Evolutionary conservation across 768 basidiomycete genomes (phyloP).

Genomic region (Neoboletus subvelutipes): DNA sequence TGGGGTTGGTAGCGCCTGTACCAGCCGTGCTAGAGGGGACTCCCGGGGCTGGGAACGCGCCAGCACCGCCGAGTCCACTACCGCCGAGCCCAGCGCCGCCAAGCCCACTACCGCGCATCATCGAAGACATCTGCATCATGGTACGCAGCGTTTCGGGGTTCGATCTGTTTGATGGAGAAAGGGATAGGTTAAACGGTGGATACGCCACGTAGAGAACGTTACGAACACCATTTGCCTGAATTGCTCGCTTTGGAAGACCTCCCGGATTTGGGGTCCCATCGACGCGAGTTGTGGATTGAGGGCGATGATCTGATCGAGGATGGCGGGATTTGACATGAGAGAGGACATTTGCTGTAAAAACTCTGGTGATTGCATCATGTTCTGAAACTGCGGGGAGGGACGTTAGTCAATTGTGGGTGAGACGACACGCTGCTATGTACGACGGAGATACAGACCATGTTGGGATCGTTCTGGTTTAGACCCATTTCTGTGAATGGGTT

Average conservation of each 20-base stretch:
- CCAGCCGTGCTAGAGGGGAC: constrained; percentile 36
- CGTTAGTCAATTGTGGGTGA: background rate
- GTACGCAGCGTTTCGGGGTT: constrained; percentile 75
- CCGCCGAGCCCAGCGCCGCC: constrained; percentile 33
- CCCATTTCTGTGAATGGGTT: constrained; percentile 95
- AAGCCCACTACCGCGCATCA: constrained; percentile 27
- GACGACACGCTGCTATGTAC: background rate
- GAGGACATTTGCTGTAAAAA: constrained; percentile 86
- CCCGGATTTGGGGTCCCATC: constrained; percentile 79
- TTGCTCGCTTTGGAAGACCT: constrained; percentile 72
- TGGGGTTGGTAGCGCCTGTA: constrained; percentile 24
- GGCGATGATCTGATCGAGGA: constrained; percentile 84
- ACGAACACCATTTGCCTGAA: constrained; percentile 76
- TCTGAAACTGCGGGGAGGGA: constrained; percentile 55
- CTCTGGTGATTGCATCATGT: constrained; percentile 81
- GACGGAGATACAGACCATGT: constrained; percentile 62
- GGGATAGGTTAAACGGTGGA: background rate
- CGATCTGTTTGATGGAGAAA: constrained; percentile 42
- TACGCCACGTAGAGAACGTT: background rate
- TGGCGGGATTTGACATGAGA: constrained; percentile 84
- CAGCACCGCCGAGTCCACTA: constrained; percentile 25
- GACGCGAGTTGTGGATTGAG: constrained; percentile 73
- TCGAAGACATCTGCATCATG: constrained; percentile 72
- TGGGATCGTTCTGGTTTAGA: constrained; percentile 88
- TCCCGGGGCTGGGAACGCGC: constrained; percentile 63